Conservation (phyloP, 768 basidiomycete species). For the Auricularia cornea region DNA sequence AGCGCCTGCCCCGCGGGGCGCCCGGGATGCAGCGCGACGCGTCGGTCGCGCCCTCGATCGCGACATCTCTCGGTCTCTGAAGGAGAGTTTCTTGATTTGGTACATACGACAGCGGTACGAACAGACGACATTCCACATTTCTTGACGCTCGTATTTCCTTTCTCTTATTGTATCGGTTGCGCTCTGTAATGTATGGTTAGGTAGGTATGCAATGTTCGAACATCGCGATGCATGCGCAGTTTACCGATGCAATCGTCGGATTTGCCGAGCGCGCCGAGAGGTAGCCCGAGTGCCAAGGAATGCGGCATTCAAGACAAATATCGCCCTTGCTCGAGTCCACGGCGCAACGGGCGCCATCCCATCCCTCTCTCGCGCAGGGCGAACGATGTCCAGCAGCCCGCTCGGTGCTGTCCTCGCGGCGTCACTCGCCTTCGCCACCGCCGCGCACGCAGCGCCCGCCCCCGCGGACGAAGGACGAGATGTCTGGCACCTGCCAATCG, state of each 20-base stretch:
- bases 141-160: background rate
- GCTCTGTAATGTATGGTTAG: background rate
- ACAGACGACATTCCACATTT: background rate
- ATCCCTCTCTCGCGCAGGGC: background rate
- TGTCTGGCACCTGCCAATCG: background rate
- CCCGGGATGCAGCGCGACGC: constrained; percentile 2
- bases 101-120: background rate
- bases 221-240: background rate
- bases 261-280: background rate
- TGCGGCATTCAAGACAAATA: background rate
- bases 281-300: background rate
- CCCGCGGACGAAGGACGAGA: background rate
- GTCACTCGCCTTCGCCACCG: background rate
- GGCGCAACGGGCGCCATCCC: no score
- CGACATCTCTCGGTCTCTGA: constrained; percentile 6
- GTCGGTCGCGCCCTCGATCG: constrained; percentile 8
- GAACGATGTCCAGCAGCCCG: background rate
- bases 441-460: background rate
- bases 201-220: background rate
- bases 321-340: background rate
- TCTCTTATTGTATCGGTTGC: background rate
- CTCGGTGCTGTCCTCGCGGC: background rate
- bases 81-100: constrained; percentile 1
- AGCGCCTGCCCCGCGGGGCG: constrained; percentile 23
- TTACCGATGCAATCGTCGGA: background rate